Percentiles rank a stretch among this genome's conserved stretches.
Conservation (phyloP, 2,329 filamentous ascomycete genomes). For the Rutstroemia sp. region DNA sequence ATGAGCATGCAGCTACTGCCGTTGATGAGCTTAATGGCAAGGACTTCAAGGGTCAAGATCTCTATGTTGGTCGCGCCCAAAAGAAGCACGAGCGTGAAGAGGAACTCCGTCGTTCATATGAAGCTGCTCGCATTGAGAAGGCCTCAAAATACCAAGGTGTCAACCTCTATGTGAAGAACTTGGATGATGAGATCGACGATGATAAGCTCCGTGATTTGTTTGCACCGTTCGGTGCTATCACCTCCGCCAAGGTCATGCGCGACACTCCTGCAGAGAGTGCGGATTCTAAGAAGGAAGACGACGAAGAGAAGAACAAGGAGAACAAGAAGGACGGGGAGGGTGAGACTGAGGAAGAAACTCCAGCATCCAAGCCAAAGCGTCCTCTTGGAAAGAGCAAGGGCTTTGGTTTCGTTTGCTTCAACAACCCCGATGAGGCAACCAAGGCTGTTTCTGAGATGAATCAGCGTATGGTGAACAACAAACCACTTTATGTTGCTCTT, state of each 20-base stretch:
- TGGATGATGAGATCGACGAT: constrained; percentile 93
- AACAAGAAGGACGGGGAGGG: constrained; percentile 36
- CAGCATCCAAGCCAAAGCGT: constrained; percentile 45
- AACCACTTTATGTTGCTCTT: constrained; percentile 95
- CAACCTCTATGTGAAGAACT: constrained; percentile 99
- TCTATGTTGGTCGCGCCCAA: constrained; percentile 96
- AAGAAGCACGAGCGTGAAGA: constrained; percentile 99
- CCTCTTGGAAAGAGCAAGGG: constrained; percentile 96
- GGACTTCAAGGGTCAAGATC: constrained; percentile 88
- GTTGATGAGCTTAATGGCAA: constrained; percentile 89
- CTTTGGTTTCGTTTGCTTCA: constrained; percentile 99
- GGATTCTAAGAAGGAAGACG: constrained; percentile 36
- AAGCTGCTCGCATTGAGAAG: constrained; percentile 95
- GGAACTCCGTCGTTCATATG: constrained; percentile 97
- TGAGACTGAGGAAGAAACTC: constrained; percentile 43
- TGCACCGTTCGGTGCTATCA: constrained; percentile 85
- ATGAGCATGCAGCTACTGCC: constrained; percentile 77
- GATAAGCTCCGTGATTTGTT: constrained; percentile 97
- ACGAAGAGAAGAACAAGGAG: constrained; percentile 36
- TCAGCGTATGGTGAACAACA: constrained; percentile 95
- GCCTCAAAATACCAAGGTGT: constrained; percentile 99
- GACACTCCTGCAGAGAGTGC: constrained; percentile 56
- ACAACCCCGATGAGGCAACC: constrained; percentile 97
- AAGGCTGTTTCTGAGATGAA: constrained; percentile 99
- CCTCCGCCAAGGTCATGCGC: constrained; percentile 98